Base-by-base conservation (phyloP, 2,329 filamentous ascomycete genomes). In the Beauveria sp. region DNA sequence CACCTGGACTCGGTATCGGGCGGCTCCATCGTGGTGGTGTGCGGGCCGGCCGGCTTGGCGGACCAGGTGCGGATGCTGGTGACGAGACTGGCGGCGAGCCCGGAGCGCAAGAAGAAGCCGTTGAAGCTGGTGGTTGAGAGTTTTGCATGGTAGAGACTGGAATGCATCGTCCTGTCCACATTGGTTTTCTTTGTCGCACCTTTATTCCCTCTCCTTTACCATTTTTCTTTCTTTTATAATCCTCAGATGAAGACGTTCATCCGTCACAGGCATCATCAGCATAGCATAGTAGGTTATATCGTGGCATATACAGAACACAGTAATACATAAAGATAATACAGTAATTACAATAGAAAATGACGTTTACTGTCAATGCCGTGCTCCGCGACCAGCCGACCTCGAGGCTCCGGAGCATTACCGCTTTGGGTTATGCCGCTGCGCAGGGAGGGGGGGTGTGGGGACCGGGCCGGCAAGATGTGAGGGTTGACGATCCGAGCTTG, bases 1-100 rank as follows among this genome's bases (percentile, higher is more conserved):
- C 63, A 67, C n/a, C 42, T 68, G 7, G 22, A 40, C 4, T 54
- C 42, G 22, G 38, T 62, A 24, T 59, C 46, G 22, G 66, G 62
- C 3, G 67, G 67, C 2, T 65, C 67, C 16, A 64, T 63, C 12
- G 66, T 69, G 3, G 62, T 69, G 45, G 67, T 69, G 18, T 69
- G 67, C 42, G 67, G 67, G 5, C 66, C 67, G 18, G 51, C 63
- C 2, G 61, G 58, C 40, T 65, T 69, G 67, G 64, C 67, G 10
- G 67, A 69, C 34, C 64, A 67, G 22, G 67, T 67, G 22, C 60
- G 67, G 26, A 63, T 52, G 14, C 46, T 63, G 50, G 65, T 64
- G 20, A 62, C 64, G 34, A 60, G 34, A 12, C 24, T 66, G 42
- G 55, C 61, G 14, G 58, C 54, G 24, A 62, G 62, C 20, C 60